Conservation (phyloP, 148 eudicot genomes). For the Fagopyrum esculentum region DNA sequence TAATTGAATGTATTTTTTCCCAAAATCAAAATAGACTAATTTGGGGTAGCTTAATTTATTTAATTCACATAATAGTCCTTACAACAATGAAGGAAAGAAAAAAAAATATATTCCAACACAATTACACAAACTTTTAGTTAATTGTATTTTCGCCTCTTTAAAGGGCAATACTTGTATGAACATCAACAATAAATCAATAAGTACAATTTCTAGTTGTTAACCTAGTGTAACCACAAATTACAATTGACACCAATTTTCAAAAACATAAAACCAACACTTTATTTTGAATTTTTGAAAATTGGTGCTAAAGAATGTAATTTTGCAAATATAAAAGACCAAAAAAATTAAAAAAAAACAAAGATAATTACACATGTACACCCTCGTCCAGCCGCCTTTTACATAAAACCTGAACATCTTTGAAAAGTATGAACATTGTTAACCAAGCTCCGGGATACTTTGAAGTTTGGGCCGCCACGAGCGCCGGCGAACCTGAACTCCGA, state of each 20-base stretch:
- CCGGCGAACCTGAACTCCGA: conserved; percentile 21
- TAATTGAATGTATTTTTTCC: too few relatives aligned
- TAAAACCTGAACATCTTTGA: background rate
- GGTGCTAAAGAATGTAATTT: too few relatives aligned
- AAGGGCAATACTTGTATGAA: background rate
- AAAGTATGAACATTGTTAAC: background rate
- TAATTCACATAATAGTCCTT: background rate
- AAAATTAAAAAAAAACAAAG: background rate
- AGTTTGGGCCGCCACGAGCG: conserved; percentile 32
- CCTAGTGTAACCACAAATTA: background rate
- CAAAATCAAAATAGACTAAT: too few relatives aligned
- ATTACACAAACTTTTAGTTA: background rate
- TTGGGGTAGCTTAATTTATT: too few relatives aligned
- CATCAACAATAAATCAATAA: background rate
- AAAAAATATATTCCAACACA: background rate
- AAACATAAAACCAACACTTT: too few relatives aligned
- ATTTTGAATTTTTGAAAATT: too few relatives aligned
- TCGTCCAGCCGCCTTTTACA: background rate
- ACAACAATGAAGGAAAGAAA: background rate
- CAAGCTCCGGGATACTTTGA: conserved; percentile 25
- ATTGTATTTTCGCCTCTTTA: background rate
- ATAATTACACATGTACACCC: background rate
- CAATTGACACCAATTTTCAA: too few relatives aligned
- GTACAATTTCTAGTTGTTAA: background rate
- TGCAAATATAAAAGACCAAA: background rate